Evolutionary conservation across 2,329 filamentous ascomycete genomes (phyloP).

Genomic region (Dothiorella sarmentorum): DNA sequence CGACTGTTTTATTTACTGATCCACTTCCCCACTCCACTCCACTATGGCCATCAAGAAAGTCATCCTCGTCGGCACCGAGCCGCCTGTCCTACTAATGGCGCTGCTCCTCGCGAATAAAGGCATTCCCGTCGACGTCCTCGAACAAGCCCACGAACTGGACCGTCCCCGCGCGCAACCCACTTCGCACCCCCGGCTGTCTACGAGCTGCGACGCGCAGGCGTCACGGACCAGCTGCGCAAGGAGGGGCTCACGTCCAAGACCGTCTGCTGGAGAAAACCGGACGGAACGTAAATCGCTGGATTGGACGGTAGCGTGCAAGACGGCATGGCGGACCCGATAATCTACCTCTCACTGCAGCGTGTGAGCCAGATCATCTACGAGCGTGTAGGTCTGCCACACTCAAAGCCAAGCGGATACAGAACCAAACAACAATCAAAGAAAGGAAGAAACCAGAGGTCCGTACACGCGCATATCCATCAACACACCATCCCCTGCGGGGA

Average conservation of each 20-base stretch:
- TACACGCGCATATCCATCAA: no score
- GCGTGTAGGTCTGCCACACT: conserved; percentile 5
- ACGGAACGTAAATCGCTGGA: conserved; percentile 15
- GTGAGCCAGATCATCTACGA: conserved; percentile 12
- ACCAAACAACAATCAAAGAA: no score
- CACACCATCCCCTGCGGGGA: no score
- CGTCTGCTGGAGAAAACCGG: conserved; percentile 42
- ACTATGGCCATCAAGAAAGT: neutral
- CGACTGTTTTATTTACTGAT: no score
- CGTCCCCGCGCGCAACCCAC: conserved; percentile 57
- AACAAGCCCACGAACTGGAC: conserved; percentile 51
- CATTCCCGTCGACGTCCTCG: conserved; percentile 51
- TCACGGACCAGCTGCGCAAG: conserved; percentile 46
- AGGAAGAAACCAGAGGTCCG: no score
- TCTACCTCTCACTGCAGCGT: conserved; percentile 18
- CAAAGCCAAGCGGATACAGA: no score
- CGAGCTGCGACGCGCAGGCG: conserved; percentile 53
- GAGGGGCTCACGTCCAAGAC: conserved; percentile 38
- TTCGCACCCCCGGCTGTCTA: conserved; percentile 55
- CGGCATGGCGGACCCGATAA: conserved; percentile 17
- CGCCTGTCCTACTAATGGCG: conserved; percentile 30
- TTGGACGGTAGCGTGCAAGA: conserved; percentile 10
- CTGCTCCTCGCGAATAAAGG: conserved; percentile 50
- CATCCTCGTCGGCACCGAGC: conserved; percentile 31
- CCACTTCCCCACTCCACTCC: no score